Evolutionary conservation across 805 yeast genomes (phyloP).

Genomic region (Candida michaelii): DNA sequence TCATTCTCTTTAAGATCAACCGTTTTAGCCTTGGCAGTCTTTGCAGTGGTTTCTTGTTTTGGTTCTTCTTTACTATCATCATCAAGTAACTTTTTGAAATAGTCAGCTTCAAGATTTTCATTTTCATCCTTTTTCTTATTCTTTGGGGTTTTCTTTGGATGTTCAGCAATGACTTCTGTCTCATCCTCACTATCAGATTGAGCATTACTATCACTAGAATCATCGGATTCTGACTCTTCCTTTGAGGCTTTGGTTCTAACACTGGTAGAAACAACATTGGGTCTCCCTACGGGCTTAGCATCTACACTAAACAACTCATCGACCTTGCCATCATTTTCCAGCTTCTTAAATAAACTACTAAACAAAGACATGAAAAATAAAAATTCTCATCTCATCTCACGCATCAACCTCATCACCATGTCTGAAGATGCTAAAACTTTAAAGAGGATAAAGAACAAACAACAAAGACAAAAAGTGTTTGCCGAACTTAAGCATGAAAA

Average conservation of each 20-base stretch:
- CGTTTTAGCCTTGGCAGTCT: slow-evolving; percentile 49
- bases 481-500: slow-evolving; percentile 72
- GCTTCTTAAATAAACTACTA: slow-evolving; percentile 31
- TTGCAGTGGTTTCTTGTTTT: slow-evolving; percentile 10
- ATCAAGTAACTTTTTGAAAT: slow-evolving; percentile 16
- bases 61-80: slow-evolving; percentile 20
- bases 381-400: slow-evolving; percentile 16
- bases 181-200: slow-evolving; percentile 11
- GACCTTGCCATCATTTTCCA: slow-evolving; percentile 28
- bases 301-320: slow-evolving; percentile 29
- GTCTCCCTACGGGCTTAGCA: slow-evolving; percentile 45
- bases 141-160: slow-evolving; percentile 19
- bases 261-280: too few species aligned
- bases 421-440: slow-evolving; percentile 27
- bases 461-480: slow-evolving; percentile 74
- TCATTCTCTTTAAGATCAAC: slow-evolving; percentile 69
- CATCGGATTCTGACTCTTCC: background rate
- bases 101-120: slow-evolving; percentile 14
- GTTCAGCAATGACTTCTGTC: slow-evolving; percentile 27
- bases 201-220: slow-evolving; percentile 19
- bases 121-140: slow-evolving; percentile 13
- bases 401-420: background rate
- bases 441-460: slow-evolving; percentile 66
- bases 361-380: slow-evolving; percentile 32
- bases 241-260: too few species aligned